Conservation (phyloP, 352 stramenopile species). For the Phytophthora macrochlamydospora region DNA sequence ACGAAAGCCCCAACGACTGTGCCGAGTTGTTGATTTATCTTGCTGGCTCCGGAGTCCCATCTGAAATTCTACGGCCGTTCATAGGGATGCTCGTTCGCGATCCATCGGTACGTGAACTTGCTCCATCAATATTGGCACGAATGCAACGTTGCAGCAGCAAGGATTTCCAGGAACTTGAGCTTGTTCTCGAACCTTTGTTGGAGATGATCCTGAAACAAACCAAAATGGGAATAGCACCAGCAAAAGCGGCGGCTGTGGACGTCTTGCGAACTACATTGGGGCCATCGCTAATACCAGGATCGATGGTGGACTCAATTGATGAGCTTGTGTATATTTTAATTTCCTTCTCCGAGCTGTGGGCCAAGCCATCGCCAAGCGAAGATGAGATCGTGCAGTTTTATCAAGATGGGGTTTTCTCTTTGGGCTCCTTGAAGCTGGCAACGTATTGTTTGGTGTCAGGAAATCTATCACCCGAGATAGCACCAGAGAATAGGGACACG, state of each 20-base stretch:
- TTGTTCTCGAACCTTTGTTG: conserved; percentile 24
- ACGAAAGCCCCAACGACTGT: conserved; percentile 27
- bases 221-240: not conserved
- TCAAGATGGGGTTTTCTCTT: conserved; percentile 28
- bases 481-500: conserved; percentile 11
- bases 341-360: conserved; percentile 32
- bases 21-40: conserved; percentile 12
- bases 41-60: conserved; percentile 8
- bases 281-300: not conserved
- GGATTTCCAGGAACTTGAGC: conserved; percentile 37
- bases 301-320: conserved; percentile 13
- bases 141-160: conserved; percentile 39
- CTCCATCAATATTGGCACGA: conserved; percentile 39
- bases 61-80: conserved; percentile 37
- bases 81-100: conserved; percentile 39
- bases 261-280: not conserved
- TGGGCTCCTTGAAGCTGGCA: conserved; percentile 8
- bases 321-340: conserved; percentile 32
- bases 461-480: conserved; percentile 14
- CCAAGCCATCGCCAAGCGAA: conserved; percentile 28
- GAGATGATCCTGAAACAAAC: conserved; percentile 11
- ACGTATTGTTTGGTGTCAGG: conserved; percentile 38
- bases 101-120: conserved; percentile 22
- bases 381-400: conserved; percentile 19
- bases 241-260: not conserved